Evolutionary conservation across 495 filamentous ascomycete species (phyloP).

Genomic region (Penicillium antarcticum): DNA sequence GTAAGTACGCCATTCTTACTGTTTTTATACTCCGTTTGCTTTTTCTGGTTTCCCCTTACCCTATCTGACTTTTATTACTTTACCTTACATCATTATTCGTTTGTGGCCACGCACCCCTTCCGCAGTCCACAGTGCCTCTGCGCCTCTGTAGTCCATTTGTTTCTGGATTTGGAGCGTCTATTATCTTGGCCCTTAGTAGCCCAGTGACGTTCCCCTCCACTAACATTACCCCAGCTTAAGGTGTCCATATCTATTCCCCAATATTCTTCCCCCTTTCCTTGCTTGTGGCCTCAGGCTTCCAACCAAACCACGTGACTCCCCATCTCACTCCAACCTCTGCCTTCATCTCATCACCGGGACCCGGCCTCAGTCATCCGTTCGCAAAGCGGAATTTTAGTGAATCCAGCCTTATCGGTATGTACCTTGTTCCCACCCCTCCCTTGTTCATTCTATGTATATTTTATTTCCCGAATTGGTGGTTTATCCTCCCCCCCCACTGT

Average conservation of each 20-base stretch:
- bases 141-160: constrained; percentile 19
- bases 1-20: constrained; percentile 7
- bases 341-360: constrained; percentile 34
- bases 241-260: background rate
- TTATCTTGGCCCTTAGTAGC: constrained; percentile 14
- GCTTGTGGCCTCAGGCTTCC: constrained; percentile 27
- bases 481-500: constrained; percentile 2
- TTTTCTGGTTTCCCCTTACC: constrained; percentile 9
- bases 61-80: background rate
- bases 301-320: constrained; percentile 35
- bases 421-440: constrained; percentile 15
- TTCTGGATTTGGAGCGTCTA: constrained; percentile 14
- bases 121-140: constrained; percentile 10
- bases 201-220: constrained; percentile 17
- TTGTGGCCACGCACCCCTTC: constrained; percentile 41
- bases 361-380: constrained; percentile 41
- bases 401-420: constrained; percentile 52
- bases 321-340: constrained; percentile 24
- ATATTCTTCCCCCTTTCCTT: background rate
- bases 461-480: background rate
- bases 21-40: constrained; percentile 7
- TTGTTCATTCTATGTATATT: background rate
- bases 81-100: constrained; percentile 7
- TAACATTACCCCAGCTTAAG: constrained; percentile 14
- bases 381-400: constrained; percentile 45